Conservation (phyloP, 768 basidiomycete genomes). For the Pilatotrama ljubarskyi region DNA sequence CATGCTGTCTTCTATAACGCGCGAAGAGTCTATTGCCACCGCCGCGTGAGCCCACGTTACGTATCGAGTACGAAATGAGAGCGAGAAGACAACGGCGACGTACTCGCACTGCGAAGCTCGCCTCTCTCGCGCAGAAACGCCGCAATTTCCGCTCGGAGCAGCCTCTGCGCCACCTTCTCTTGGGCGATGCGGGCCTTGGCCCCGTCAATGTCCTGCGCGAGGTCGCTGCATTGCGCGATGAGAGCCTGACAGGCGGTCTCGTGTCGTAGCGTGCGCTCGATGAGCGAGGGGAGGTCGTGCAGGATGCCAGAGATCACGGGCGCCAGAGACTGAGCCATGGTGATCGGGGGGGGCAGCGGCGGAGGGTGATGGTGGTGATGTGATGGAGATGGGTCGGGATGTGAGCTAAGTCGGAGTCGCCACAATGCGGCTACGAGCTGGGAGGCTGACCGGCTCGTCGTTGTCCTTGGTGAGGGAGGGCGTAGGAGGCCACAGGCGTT, state of each 20-base stretch:
- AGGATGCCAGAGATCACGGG: slow-evolving; percentile 6
- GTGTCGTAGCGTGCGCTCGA: slow-evolving; percentile 17
- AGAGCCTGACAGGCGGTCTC: slow-evolving; percentile 18
- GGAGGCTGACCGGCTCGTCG: neutral
- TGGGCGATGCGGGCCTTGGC: slow-evolving; percentile 14
- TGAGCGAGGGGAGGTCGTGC: slow-evolving; percentile 11
- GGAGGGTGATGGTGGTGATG: neutral
- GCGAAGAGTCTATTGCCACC: slow-evolving; percentile 1
- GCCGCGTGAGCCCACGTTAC: neutral
- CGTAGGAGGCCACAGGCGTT: neutral
- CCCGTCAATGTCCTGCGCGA: slow-evolving; percentile 10
- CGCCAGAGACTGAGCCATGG: slow-evolving; percentile 4
- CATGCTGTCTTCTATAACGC: neutral
- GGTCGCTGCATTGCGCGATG: slow-evolving; percentile 15
- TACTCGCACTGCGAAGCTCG: slow-evolving; percentile 1
- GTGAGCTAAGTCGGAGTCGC: neutral
- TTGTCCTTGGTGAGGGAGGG: neutral
- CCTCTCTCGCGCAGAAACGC: slow-evolving; percentile 1
- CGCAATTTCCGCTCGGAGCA: slow-evolving; percentile 12
- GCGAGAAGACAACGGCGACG: neutral
- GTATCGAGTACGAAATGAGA: neutral
- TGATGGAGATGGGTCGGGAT: neutral
- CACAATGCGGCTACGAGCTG: too few relatives aligned
- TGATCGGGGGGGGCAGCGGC: neutral
- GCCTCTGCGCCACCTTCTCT: slow-evolving; percentile 21